Evolutionary conservation across 345 rosid species (phyloP).

Genomic region (Crucihimalaya himalaica): DNA sequence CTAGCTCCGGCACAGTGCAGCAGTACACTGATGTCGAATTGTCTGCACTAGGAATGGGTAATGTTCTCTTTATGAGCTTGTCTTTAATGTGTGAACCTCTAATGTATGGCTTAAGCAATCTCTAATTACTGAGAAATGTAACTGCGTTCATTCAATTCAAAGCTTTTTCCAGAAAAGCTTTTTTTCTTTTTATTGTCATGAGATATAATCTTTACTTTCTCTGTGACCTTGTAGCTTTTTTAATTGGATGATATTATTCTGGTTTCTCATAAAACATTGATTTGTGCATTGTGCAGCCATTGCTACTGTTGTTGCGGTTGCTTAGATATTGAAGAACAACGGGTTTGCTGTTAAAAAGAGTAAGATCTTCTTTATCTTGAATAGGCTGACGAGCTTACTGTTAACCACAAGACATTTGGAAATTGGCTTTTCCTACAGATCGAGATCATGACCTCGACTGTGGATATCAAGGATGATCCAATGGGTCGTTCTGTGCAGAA

Average conservation of each 20-base stretch:
- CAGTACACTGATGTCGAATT: constrained; percentile 84
- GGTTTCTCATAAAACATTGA: constrained; percentile 11
- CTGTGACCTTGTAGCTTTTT: neutral
- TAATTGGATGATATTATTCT: neutral
- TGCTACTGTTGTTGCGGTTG: constrained; percentile 83
- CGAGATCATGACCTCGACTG: constrained; percentile 80
- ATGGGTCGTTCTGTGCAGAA: constrained; percentile 84
- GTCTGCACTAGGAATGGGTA: constrained; percentile 99
- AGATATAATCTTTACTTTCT: neutral
- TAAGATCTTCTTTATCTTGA: constrained; percentile 40
- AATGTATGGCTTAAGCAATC: constrained; percentile 9
- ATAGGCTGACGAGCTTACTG: neutral
- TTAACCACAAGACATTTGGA: neutral
- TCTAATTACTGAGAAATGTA: neutral
- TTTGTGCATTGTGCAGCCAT: constrained; percentile 59
- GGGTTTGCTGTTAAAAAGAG: constrained; percentile 91
- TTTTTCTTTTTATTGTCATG: neutral
- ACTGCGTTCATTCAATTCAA: constrained; percentile 25
- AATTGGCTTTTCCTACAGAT: constrained; percentile 39
- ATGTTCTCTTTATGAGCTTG: constrained; percentile 13
- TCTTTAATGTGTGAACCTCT: neutral
- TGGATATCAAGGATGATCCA: constrained; percentile 79
- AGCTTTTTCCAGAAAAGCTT: neutral
- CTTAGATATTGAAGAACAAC: constrained; percentile 88
- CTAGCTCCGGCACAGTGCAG: too few relatives aligned